Evolutionary conservation across 192 early-diverging fungal species (phyloP).

Genomic region (Powellomyces hirtus): DNA sequence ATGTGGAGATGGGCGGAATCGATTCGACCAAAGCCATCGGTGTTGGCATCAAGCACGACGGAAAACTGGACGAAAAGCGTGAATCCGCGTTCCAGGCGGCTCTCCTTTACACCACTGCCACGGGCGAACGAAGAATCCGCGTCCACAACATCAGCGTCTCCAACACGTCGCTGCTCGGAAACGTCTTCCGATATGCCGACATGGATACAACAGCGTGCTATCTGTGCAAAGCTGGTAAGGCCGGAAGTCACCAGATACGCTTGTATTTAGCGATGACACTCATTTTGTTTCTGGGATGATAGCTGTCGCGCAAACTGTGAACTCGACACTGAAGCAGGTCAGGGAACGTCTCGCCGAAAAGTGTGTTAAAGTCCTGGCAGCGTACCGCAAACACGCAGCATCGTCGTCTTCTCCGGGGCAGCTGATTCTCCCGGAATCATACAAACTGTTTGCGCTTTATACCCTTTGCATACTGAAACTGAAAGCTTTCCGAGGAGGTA

Average conservation of each 20-base stretch:
- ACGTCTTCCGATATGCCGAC: conserved; percentile 86
- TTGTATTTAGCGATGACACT: not conserved
- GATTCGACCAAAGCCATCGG: conserved; percentile 82
- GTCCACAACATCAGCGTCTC: conserved; percentile 84
- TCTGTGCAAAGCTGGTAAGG: conserved; percentile 70
- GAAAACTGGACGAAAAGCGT: conserved; percentile 74
- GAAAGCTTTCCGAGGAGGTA: conserved; percentile 74
- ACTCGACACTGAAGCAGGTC: conserved; percentile 68
- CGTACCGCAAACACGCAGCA: conserved; percentile 92
- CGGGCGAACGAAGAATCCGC: conserved; percentile 85
- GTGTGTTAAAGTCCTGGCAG: conserved; percentile 83
- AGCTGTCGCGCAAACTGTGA: conserved; percentile 72
- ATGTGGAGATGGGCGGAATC: conserved; percentile 89
- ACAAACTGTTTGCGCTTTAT: conserved; percentile 90
- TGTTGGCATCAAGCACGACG: conserved; percentile 81
- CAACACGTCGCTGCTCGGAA: conserved; percentile 70
- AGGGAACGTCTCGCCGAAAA: conserved; percentile 80
- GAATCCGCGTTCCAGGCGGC: conserved; percentile 89
- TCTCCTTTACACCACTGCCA: conserved; percentile 89
- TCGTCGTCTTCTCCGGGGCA: conserved; percentile 83
- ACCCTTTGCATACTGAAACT: conserved; percentile 80
- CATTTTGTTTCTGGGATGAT: conserved; percentile 7
- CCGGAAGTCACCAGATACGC: no score
- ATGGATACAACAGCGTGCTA: conserved; percentile 90
- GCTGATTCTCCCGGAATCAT: conserved; percentile 93